Evolutionary conservation across 805 yeast genomes (phyloP), one percentile per base, ranked within the genome.

Genomic region (Saturnispora kantuleensis): DNA sequence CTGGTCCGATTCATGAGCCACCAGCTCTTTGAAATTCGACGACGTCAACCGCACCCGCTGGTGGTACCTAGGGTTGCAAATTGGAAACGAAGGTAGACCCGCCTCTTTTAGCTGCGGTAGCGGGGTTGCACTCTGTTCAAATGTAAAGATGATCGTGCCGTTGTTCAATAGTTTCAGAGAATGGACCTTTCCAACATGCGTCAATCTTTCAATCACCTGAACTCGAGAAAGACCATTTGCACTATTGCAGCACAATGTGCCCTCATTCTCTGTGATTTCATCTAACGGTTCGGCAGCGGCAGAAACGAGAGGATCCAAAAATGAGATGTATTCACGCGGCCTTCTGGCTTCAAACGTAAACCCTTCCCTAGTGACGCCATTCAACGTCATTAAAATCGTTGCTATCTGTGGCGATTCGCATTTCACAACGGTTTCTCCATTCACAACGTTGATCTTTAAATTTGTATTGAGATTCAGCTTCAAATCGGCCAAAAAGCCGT

Each of bases 371-470:
- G 26, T 21, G 8, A 21, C 26, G 6, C 26, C 26, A 21, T 67
- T 62, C 26, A 81, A 57, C 2, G 77, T 67, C 17, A 68, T 59
- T 0, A 74, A 65, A 0, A 75, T 57, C 0, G 90, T 81, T 0
- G 90, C 81, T 40, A 74, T 65, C 16, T 21, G 26, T 21, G 26
- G 26, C 8, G 26, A 21, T 21, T 21, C 26, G 26, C 26, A 21
- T 21, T 21, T 21, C 8, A 21, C 26, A 21, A 21, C 26, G 26
- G 26, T 21, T 21, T 21, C 26, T 21, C 26, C 26, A 21, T 6
- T 7, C 26, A 21, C 26, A 21, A 6, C 8, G 26, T 21, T 21
- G 26, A 21, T 21, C 26, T 5, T 21, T 21, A 21, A 21, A 21
- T 21, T 21, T 21, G 26, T 21, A 21, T 21, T 21, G 26, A 67